Base-by-base conservation (phyloP, 2,329 filamentous ascomycete genomes). In the Dichotomopilus funicola region DNA sequence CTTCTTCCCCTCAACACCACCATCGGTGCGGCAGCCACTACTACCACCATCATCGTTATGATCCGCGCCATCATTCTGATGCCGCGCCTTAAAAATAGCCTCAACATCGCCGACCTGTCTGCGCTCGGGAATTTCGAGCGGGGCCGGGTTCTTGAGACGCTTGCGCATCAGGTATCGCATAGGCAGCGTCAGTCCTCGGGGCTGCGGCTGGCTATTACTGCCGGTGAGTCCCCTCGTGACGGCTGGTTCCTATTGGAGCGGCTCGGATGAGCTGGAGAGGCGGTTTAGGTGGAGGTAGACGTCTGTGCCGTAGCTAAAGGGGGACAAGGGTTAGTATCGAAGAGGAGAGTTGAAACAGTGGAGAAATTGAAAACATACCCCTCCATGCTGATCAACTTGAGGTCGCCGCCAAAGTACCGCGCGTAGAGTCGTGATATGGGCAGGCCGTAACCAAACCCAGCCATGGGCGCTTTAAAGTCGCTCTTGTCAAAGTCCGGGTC, bases 381-480 rank as follows among this genome's bases (percentile, higher is more conserved):
- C 78, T 99, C 94, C 94, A 99, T 99, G 71, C 91, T 96, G 67
- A 99, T 99, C 70, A 99, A 74, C 73, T 97, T 97, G 66, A 99
- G 72, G 71, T 99, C 94, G 56, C 94, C 94, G 57, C 94, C 94
- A 74, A 99, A 99, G 75, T 99, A 99, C 62, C 94, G 80, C 54
- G 94, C 94, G 67, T 99, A 99, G 51, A 99, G 77, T 62, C 94
- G 80, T 63, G 89, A 95, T 60, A 99, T 97, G 0, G 94, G 94
- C 62, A 99, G 71, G 12, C 94, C 94, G 67, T 99, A 99, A n/a
- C 94, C 94, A 68, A 97, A 99, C 2, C 94, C 94, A 59, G 94
- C 94, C 94, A 99, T 97, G 1, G 94, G 94, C 10, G 94, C 94
- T 73, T 99, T 97, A 78, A 99, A 99, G 71, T 99, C 94, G 73